Evolutionary conservation across 2,329 filamentous ascomycete species (phyloP).

Genomic region (Trichoderma pleuroti): DNA sequence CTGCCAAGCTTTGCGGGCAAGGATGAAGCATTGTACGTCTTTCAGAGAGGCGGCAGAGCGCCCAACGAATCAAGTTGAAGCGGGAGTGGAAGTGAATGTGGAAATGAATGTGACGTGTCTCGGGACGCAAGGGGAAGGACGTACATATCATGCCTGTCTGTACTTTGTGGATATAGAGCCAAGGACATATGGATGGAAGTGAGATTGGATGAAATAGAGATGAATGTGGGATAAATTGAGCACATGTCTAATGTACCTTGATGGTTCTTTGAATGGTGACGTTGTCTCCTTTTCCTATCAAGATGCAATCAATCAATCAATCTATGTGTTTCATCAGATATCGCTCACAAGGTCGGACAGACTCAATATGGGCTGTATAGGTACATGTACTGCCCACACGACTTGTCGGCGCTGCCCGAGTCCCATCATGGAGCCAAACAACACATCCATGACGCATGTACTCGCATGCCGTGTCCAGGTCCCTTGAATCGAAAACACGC

Average conservation of each 20-base stretch:
- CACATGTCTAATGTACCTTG: background rate
- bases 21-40: slow-evolving; percentile 71
- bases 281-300: background rate
- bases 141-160: background rate
- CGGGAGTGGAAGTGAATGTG: background rate
- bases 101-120: background rate
- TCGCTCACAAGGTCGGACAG: background rate
- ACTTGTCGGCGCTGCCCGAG: background rate
- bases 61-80: slow-evolving; percentile 20
- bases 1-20: slow-evolving; percentile 74
- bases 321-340: background rate
- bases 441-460: background rate
- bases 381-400: background rate
- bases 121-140: background rate
- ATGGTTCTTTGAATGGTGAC: background rate
- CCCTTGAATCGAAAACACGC: background rate
- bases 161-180: background rate
- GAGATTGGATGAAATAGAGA: background rate
- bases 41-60: slow-evolving; percentile 47
- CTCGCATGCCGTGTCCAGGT: no score
- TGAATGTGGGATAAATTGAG: background rate
- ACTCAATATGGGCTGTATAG: background rate
- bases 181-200: background rate
- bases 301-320: background rate
- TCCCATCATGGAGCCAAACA: background rate